Evolutionary conservation across 495 filamentous ascomycete species (phyloP).

Genomic region (Penicillium psychrofluorescens): DNA sequence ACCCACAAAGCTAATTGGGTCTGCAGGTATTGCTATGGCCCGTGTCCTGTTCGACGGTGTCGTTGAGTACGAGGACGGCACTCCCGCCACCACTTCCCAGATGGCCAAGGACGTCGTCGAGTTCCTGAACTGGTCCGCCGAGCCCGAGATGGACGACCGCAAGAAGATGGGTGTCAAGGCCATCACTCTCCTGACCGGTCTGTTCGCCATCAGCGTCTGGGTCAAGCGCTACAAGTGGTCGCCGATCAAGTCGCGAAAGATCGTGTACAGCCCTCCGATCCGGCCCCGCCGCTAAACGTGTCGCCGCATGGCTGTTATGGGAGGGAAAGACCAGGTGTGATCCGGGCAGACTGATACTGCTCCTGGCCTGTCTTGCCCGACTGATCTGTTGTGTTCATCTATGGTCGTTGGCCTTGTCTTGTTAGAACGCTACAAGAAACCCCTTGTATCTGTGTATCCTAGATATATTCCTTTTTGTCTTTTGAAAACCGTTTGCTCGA

Average conservation of each 20-base stretch:
- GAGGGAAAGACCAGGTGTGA: constrained; percentile 23
- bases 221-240: constrained; percentile 99
- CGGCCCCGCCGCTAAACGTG: constrained; percentile 34
- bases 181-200: constrained; percentile 63
- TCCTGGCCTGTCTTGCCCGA: too few relatives aligned
- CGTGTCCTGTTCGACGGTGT: constrained; percentile 96
- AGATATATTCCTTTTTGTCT: constrained; percentile 36
- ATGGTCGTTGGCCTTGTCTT: constrained; percentile 32
- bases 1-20: constrained; percentile 2
- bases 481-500: constrained; percentile 37
- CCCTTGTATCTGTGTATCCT: constrained; percentile 41
- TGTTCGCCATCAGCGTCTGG: constrained; percentile 88
- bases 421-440: constrained; percentile 39
- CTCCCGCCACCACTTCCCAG: constrained; percentile 88
- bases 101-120: constrained; percentile 99
- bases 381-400: constrained; percentile 23
- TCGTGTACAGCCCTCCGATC: constrained; percentile 75
- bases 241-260: constrained; percentile 87
- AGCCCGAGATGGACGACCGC: constrained; percentile 97
- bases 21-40: constrained; percentile 85
- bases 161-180: constrained; percentile 99
- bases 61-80: constrained; percentile 97
- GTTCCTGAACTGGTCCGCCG: constrained; percentile 98
- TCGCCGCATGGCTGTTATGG: constrained; percentile 24
- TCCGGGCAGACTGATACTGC: too few relatives aligned